Percentiles rank a stretch among this genome's conserved stretches.
These are phyloP conservation scores for Fusarium oxysporum DNA, from an alignment of 2,329 filamentous ascomycete species.

Conservation along the genomic window DNA sequence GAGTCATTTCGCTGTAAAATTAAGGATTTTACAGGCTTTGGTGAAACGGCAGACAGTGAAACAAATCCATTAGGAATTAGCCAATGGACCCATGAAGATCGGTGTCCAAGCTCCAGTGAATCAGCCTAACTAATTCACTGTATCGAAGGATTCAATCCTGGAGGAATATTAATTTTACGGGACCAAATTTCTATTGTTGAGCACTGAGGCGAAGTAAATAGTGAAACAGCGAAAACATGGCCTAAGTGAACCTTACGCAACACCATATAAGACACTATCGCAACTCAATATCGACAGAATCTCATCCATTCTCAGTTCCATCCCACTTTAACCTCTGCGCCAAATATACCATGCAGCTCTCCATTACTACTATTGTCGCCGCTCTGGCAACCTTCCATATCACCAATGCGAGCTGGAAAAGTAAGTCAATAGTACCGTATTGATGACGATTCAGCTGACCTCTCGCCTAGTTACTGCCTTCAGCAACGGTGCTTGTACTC, in stretches of 20 bases:
- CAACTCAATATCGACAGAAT: background rate
- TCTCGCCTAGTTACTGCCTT: too few relatives aligned
- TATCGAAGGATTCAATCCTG: background rate
- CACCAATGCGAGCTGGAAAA: too few relatives aligned
- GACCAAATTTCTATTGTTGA: background rate
- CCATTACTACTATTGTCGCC: too few relatives aligned
- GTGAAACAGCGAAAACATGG: background rate
- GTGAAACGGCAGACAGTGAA: accelerated
- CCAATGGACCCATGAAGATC: accelerated
- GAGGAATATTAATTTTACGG: background rate
- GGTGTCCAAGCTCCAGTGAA: accelerated
- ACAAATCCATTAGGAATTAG: background rate
- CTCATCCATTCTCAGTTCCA: background rate
- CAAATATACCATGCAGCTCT: too few relatives aligned
- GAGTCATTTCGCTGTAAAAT: accelerated
- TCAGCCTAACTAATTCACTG: background rate
- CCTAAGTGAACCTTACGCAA: background rate
- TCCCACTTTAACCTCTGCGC: too few relatives aligned
- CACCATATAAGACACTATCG: background rate
- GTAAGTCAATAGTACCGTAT: too few relatives aligned
- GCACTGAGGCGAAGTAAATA: background rate
- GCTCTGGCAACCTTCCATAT: too few relatives aligned
- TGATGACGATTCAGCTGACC: too few relatives aligned
- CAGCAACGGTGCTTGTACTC: too few relatives aligned
- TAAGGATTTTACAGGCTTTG: background rate